Conservation (phyloP, 176 grass and related monocot species). For the Zea mays region DNA sequence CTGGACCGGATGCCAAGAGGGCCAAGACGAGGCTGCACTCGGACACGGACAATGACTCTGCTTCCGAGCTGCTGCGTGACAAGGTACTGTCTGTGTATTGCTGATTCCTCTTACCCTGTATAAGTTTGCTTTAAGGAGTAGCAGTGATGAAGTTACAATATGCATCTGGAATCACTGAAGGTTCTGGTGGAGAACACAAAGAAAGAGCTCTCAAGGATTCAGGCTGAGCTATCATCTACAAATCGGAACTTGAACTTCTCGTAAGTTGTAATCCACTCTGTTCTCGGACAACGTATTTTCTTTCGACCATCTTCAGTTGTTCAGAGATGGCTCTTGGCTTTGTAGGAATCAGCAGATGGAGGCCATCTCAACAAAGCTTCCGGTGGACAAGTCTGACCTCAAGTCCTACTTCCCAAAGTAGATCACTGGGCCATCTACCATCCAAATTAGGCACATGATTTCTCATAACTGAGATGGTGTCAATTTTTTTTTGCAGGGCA, state of each 20-base stretch:
- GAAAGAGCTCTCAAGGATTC: conserved; percentile 88
- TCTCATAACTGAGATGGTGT: background rate
- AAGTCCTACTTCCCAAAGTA: conserved; percentile 88
- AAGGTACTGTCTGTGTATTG: conserved; percentile 38
- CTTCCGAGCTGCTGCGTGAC: conserved; percentile 53
- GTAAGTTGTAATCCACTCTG: conserved; percentile 37
- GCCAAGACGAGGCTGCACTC: conserved; percentile 54
- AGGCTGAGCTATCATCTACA: conserved; percentile 64
- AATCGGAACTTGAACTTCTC: conserved; percentile 68
- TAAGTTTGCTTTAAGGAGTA: background rate
- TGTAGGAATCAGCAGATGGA: conserved; percentile 75
- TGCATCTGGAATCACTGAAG: conserved; percentile 46
- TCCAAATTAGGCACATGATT: background rate
- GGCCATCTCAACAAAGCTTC: conserved; percentile 80
- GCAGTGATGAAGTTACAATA: background rate
- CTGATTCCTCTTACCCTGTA: background rate
- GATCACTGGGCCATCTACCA: background rate
- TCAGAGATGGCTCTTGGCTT: background rate
- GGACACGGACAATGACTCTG: conserved; percentile 32
- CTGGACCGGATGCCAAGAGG: conserved; percentile 54
- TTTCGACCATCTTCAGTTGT: background rate
- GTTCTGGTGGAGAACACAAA: conserved; percentile 77
- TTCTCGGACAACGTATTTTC: background rate
- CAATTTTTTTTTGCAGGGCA: conserved; percentile 40
- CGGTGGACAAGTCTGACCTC: conserved; percentile 75